These are phyloP conservation scores for Neurospora sp. DNA, from an alignment of 495 filamentous ascomycete species.

Conservation along the genomic window DNA sequence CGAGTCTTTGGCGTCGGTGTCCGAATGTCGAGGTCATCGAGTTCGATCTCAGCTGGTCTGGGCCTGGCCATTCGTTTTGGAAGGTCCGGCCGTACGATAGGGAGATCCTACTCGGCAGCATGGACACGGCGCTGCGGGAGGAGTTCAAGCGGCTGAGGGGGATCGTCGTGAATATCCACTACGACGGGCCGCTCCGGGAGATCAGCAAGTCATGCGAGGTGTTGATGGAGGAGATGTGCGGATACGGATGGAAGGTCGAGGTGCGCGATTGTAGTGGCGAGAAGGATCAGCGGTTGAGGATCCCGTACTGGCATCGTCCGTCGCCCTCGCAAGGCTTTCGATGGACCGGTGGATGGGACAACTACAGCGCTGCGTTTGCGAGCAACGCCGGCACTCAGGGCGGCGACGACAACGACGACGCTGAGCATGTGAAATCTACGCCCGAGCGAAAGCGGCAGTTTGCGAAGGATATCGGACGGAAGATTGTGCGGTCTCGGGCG, in stretches of 20 bases:
- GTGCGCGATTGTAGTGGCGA: background rate
- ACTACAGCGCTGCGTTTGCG: background rate
- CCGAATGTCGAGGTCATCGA: slow-evolving; percentile 1
- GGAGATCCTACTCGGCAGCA: background rate
- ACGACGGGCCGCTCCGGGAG: background rate
- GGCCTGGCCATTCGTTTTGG: background rate
- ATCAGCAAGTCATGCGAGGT: background rate
- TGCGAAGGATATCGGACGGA: background rate
- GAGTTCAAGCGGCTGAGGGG: background rate
- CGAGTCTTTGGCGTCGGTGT: background rate
- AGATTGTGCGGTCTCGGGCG: background rate
- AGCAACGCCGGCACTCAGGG: background rate
- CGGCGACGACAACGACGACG: background rate
- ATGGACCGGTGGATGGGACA: background rate
- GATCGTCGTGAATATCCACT: background rate
- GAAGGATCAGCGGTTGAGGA: background rate
- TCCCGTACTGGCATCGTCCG: background rate
- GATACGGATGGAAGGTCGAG: background rate
- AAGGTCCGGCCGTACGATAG: background rate
- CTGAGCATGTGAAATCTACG: background rate
- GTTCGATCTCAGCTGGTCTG: slow-evolving; percentile 1
- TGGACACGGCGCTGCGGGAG: background rate
- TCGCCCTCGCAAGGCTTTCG: background rate
- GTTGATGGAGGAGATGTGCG: background rate
- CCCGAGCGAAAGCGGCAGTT: background rate